Evolutionary conservation across 1,284 basidiomycete species (phyloP).

Genomic region (Leccinum pachyderme): DNA sequence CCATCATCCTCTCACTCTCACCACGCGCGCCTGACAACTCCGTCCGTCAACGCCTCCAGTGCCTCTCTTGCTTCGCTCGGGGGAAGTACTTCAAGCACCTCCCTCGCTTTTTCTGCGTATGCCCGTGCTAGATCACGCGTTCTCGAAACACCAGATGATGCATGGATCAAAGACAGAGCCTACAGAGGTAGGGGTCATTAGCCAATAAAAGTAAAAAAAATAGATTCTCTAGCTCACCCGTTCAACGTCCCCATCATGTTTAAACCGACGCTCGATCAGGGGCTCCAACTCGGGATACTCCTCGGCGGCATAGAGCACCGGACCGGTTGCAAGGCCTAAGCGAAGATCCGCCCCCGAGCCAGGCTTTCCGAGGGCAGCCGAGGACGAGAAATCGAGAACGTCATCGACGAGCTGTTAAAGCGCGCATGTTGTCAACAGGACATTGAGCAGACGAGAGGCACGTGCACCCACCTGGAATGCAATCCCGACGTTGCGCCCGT

Average conservation of each 20-base stretch:
- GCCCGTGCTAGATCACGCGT: constrained; percentile 75
- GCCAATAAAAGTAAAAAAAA: neutral
- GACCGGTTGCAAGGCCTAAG: constrained; percentile 88
- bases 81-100: constrained; percentile 72
- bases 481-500: constrained; percentile 87
- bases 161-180: constrained; percentile 74
- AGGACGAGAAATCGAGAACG: constrained; percentile 80
- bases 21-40: constrained; percentile 46
- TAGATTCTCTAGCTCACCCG: constrained; percentile 45
- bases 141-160: constrained; percentile 76
- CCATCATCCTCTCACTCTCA: constrained; percentile 5
- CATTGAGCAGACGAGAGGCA: too few relatives aligned
- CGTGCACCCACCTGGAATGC: constrained; percentile 80
- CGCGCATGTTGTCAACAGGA: constrained; percentile 2
- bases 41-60: constrained; percentile 64
- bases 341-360: constrained; percentile 79
- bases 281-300: constrained; percentile 81
- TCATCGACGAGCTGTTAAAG: constrained; percentile 84
- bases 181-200: constrained; percentile 28
- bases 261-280: constrained; percentile 85
- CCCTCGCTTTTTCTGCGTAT: constrained; percentile 79
- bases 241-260: constrained; percentile 82
- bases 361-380: constrained; percentile 77
- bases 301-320: constrained; percentile 93
- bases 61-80: constrained; percentile 79